Conservation (phyloP, 2,329 filamentous ascomycete species). For the Myrmaecium sp. region DNA sequence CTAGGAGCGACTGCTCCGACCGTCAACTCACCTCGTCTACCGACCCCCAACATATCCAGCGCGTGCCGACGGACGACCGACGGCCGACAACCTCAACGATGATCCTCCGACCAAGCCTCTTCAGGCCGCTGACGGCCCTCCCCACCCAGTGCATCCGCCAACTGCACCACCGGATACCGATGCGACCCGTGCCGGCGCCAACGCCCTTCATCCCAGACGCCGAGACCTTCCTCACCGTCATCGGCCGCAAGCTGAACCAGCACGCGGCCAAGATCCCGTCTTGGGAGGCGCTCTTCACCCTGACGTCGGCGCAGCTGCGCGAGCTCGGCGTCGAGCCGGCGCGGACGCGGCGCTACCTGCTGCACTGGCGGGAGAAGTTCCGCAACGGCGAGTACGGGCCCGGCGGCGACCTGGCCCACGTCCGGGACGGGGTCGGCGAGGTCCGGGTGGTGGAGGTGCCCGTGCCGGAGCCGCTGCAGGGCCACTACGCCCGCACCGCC, state of each 20-base stretch:
- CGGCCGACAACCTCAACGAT: slow-evolving; percentile 10
- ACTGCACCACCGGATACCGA: slow-evolving; percentile 23
- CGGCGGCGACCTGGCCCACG: slow-evolving; percentile 65
- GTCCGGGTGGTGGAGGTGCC: slow-evolving; percentile 41
- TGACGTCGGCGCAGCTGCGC: slow-evolving; percentile 60
- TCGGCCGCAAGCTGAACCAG: slow-evolving; percentile 70
- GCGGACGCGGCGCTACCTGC: slow-evolving; percentile 63
- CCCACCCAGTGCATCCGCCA: slow-evolving; percentile 12
- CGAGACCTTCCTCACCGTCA: slow-evolving; percentile 71
- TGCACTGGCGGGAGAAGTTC: slow-evolving; percentile 79
- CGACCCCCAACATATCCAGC: not conserved
- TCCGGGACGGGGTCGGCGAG: slow-evolving; percentile 44
- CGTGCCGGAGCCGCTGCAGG: slow-evolving; percentile 1
- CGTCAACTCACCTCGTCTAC: no score
- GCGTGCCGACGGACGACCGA: not conserved
- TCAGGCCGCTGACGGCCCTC: not conserved
- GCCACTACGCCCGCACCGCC: slow-evolving; percentile 10
- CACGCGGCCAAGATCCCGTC: slow-evolving; percentile 76
- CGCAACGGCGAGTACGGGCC: slow-evolving; percentile 59
- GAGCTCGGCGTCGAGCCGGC: slow-evolving; percentile 78
- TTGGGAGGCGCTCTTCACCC: slow-evolving; percentile 79
- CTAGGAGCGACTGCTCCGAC: no score
- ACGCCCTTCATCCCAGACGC: slow-evolving; percentile 79
- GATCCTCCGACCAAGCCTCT: slow-evolving; percentile 13
- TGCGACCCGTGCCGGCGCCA: slow-evolving; percentile 43